Evolutionary conservation across 306 rosid species (phyloP).

Genomic region (Neltuma alba): DNA sequence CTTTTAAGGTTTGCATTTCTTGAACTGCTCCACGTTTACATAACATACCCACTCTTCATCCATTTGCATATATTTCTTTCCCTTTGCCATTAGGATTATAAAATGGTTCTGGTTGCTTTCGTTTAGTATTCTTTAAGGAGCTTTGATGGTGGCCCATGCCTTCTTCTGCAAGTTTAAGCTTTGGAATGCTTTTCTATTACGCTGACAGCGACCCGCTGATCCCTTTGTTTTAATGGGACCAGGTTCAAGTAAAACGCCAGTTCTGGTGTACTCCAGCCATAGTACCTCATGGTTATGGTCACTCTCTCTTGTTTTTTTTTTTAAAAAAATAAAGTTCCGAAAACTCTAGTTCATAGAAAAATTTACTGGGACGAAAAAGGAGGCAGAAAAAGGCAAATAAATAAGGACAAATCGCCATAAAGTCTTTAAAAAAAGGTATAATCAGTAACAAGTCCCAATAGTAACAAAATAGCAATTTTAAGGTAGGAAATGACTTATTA

Average conservation of each 20-base stretch:
- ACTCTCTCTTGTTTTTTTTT: slow-evolving; percentile 15
- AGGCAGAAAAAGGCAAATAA: neutral
- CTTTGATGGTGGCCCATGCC: slow-evolving; percentile 50
- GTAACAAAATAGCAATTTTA: too few species aligned
- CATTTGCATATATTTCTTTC: slow-evolving; percentile 17
- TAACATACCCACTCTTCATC: slow-evolving; percentile 36
- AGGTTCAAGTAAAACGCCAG: slow-evolving; percentile 36
- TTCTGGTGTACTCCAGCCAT: slow-evolving; percentile 36
- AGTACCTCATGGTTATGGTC: slow-evolving; percentile 35
- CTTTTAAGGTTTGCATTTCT: slow-evolving; percentile 62
- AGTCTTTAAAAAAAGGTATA: too few species aligned
- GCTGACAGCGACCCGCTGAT: slow-evolving; percentile 52
- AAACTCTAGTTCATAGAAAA: neutral
- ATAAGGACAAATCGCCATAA: too few species aligned
- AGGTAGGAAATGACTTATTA: too few species aligned
- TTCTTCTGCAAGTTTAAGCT: slow-evolving; percentile 45
- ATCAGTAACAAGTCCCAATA: too few species aligned
- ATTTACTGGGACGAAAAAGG: neutral
- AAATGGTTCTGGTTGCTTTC: slow-evolving; percentile 39
- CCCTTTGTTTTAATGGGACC: slow-evolving; percentile 51
- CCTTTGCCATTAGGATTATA: slow-evolving; percentile 20
- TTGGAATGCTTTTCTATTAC: slow-evolving; percentile 43
- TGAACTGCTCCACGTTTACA: slow-evolving; percentile 59
- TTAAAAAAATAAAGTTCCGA: too few species aligned
- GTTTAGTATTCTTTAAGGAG: slow-evolving; percentile 40